Evolutionary conservation across 139 green algal species (phyloP).

Genomic region (Chlamydomonas urium): DNA sequence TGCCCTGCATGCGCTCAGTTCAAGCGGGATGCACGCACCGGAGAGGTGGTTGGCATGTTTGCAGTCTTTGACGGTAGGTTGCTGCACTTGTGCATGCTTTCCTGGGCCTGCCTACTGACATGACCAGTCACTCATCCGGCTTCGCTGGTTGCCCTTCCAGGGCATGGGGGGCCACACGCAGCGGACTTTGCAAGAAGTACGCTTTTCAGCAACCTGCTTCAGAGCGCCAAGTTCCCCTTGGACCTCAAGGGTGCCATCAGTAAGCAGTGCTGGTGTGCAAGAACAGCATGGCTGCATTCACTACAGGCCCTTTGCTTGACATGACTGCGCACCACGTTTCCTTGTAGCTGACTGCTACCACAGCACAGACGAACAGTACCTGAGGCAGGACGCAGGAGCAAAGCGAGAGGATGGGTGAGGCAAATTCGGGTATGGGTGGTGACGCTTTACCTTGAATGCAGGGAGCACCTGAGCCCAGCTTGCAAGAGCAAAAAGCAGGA

Average conservation of each 20-base stretch:
- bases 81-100: neutral
- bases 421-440: no score
- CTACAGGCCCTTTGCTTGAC: neutral
- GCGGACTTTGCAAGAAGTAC: conserved; percentile 78
- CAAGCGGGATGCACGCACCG: conserved; percentile 37
- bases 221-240: conserved; percentile 60
- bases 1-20: conserved; percentile 34
- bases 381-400: conserved; percentile 51
- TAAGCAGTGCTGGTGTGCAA: conserved; percentile 3
- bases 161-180: conserved; percentile 80
- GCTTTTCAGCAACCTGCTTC: conserved; percentile 78
- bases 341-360: conserved; percentile 63
- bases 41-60: conserved; percentile 72
- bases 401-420: conserved; percentile 72
- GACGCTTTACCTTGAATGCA: no score
- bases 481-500: no score
- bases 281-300: neutral
- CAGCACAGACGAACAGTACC: conserved; percentile 74
- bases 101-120: neutral
- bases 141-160: conserved; percentile 43
- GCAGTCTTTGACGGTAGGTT: conserved; percentile 87
- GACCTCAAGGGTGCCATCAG: conserved; percentile 36
- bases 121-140: neutral
- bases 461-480: no score
- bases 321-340: neutral